Evolutionary conservation across 2,329 filamentous ascomycete species (phyloP).

Genomic region (Aspergillus chevalieri): DNA sequence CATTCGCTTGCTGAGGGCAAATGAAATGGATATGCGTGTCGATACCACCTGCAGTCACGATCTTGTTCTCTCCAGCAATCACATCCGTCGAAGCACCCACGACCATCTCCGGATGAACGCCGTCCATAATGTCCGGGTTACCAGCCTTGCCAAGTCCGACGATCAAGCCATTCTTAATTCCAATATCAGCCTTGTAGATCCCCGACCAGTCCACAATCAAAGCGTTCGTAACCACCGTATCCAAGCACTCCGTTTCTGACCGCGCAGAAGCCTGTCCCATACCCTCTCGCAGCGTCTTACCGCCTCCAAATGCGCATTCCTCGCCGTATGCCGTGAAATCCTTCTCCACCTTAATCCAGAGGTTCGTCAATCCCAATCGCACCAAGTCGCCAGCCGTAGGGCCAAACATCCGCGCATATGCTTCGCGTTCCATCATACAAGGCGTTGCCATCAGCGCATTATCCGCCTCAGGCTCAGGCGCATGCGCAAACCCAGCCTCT

Average conservation of each 20-base stretch:
- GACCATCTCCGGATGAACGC: constrained; percentile 69
- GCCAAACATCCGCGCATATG: constrained; percentile 85
- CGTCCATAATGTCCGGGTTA: constrained; percentile 95
- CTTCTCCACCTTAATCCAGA: constrained; percentile 86
- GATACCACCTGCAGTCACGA: constrained; percentile 82
- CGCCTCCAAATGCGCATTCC: constrained; percentile 91
- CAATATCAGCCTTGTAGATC: constrained; percentile 95
- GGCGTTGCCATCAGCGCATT: constrained; percentile 49
- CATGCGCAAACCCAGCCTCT: constrained; percentile 70
- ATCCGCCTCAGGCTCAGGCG: constrained; percentile 58
- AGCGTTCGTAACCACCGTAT: constrained; percentile 84
- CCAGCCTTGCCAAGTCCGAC: constrained; percentile 89
- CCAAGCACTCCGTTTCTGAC: constrained; percentile 64
- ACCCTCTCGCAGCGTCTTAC: constrained; percentile 86
- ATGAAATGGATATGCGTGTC: constrained; percentile 93
- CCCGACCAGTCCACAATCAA: constrained; percentile 85
- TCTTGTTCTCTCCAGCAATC: constrained; percentile 82
- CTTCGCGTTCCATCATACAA: constrained; percentile 67
- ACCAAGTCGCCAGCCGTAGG: constrained; percentile 86
- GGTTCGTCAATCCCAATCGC: constrained; percentile 71
- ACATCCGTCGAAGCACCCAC: constrained; percentile 88
- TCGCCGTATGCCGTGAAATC: constrained; percentile 83
- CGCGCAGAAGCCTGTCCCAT: constrained; percentile 89
- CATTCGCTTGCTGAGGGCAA: constrained; percentile 83
- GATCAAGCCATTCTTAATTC: constrained; percentile 80